Conservation (phyloP, 768 basidiomycete genomes). For the Mycena indigotica region DNA sequence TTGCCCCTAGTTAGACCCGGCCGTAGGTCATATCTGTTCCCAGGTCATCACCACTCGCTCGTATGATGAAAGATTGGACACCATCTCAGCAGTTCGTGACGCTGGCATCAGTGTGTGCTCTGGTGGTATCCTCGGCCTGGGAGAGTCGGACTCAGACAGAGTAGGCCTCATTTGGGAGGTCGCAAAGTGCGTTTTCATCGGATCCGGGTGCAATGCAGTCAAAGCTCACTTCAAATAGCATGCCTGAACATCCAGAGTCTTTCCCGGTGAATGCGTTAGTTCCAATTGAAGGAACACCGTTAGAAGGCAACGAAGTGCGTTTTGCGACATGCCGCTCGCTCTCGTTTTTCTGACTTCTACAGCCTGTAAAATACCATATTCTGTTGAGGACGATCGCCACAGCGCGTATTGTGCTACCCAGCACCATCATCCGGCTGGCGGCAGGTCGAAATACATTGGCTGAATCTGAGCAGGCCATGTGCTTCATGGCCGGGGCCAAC, state of each 20-base stretch:
- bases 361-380: constrained; percentile 82
- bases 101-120: constrained; percentile 98
- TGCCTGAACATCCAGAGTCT: constrained; percentile 96
- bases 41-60: constrained; percentile 94
- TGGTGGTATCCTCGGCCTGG: constrained; percentile 93
- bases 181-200: constrained; percentile 61
- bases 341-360: constrained; percentile 14
- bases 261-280: constrained; percentile 98
- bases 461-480: constrained; percentile 95
- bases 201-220: constrained; percentile 21
- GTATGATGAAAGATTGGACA: constrained; percentile 90
- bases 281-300: constrained; percentile 91
- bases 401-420: constrained; percentile 87
- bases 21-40: constrained; percentile 8
- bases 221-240: constrained; percentile 46
- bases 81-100: constrained; percentile 86
- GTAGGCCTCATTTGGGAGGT: constrained; percentile 95
- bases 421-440: constrained; percentile 92
- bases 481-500: constrained; percentile 98
- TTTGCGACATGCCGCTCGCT: not conserved
- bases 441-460: constrained; percentile 88
- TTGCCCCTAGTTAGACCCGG: no score
- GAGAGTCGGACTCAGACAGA: constrained; percentile 87
- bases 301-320: constrained; percentile 85
- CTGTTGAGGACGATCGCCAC: constrained; percentile 94